Percentiles rank a stretch among this genome's conserved stretches.
These are phyloP conservation scores for Starmerella apicola DNA, from an alignment of 805 yeast species.

Conservation along the genomic window DNA sequence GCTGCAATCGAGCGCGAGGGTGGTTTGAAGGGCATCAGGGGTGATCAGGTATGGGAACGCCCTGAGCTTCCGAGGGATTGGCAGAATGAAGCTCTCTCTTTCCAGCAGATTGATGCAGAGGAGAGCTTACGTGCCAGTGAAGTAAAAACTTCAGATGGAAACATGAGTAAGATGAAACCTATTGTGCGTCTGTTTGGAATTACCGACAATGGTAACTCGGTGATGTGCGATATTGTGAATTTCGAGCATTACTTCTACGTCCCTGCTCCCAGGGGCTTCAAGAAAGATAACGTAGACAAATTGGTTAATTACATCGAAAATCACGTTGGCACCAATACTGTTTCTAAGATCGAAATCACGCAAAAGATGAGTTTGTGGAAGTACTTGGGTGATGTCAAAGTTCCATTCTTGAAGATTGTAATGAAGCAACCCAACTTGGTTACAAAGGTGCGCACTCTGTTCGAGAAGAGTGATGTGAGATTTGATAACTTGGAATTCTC, in stretches of 20 bases:
- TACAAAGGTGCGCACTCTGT: constrained; percentile 58
- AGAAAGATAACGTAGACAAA: constrained; percentile 42
- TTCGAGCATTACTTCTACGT: constrained; percentile 84
- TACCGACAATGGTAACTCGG: constrained; percentile 73
- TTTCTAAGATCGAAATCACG: constrained; percentile 40
- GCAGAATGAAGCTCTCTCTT: constrained; percentile 29
- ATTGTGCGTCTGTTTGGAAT: constrained; percentile 82
- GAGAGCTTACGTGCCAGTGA: constrained; percentile 43
- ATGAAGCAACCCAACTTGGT: constrained; percentile 56
- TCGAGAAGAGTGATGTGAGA: constrained; percentile 40
- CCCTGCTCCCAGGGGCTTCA: constrained; percentile 75
- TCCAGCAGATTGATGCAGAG: constrained; percentile 89
- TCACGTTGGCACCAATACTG: neutral
- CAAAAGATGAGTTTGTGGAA: constrained; percentile 90
- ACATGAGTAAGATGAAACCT: neutral
- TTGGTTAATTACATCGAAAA: constrained; percentile 16
- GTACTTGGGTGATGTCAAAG: constrained; percentile 60
- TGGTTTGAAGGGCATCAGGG: constrained; percentile 9
- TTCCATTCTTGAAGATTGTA: constrained; percentile 67
- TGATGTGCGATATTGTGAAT: constrained; percentile 79
- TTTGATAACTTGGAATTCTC: constrained; percentile 7
- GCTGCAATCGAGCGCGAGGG: constrained; percentile 4
- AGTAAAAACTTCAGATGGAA: neutral
- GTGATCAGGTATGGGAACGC: constrained; percentile 42
- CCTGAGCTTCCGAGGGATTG: constrained; percentile 36